A percentile compares a stretch with the other conserved stretches of the same genome.
Evolutionary conservation across 176 grass and related monocot species (phyloP).

Genomic region (Raddia guianensis): DNA sequence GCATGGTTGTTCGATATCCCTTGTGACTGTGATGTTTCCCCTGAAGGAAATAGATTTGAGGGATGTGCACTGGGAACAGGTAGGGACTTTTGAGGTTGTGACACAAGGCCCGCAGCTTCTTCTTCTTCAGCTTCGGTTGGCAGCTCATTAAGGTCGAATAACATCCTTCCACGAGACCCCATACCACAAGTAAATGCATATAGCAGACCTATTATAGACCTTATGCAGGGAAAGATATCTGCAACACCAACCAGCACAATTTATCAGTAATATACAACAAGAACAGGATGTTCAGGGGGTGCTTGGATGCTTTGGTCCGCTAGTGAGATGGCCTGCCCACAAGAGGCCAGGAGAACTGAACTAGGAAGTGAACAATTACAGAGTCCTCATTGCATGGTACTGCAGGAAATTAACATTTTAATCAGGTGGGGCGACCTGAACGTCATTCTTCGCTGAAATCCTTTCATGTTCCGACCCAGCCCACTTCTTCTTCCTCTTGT

Average conservation of each 20-base stretch:
- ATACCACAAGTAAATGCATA: conserved; percentile 99
- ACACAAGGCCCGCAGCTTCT: conserved; percentile 50
- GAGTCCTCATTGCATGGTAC: conserved; percentile 38
- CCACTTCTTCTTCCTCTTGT: conserved; percentile 51
- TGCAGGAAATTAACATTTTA: conserved; percentile 42
- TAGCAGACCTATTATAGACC: conserved; percentile 46
- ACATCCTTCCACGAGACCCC: conserved; percentile 84
- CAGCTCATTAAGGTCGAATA: conserved; percentile 99
- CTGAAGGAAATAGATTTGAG: conserved; percentile 57
- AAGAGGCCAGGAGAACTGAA: conserved; percentile 43
- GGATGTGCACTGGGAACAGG: conserved; percentile 44
- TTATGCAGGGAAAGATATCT: conserved; percentile 47
- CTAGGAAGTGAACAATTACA: conserved; percentile 52
- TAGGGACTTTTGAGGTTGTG: conserved; percentile 79
- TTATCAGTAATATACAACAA: conserved; percentile 39
- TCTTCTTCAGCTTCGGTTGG: conserved; percentile 73
- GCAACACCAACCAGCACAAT: conserved; percentile 38
- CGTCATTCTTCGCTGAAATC: conserved; percentile 43
- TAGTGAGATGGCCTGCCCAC: conserved; percentile 27
- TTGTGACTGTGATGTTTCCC: conserved; percentile 55
- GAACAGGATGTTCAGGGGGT: conserved; percentile 35
- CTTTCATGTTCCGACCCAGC: conserved; percentile 42
- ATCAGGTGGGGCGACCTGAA: conserved; percentile 56
- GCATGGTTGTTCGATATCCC: conserved; percentile 84
- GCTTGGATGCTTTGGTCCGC: conserved; percentile 48